Base-by-base conservation (phyloP, 805 yeast species). In the Ogataea degrootiae region DNA sequence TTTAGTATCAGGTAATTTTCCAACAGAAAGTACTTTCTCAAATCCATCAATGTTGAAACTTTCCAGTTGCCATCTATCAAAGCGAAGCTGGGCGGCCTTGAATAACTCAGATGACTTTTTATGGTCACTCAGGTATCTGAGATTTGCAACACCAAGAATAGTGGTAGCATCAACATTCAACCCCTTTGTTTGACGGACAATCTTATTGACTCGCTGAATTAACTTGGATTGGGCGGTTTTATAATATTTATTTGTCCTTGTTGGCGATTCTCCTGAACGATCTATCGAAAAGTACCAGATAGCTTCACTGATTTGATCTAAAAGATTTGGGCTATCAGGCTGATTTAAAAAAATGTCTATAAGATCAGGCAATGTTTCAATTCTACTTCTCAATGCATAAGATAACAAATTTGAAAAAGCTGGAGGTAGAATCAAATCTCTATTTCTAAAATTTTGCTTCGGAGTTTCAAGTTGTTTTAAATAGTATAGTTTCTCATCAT, bases 21-120 rank as follows among this genome's bases (percentile, higher is more conserved):
- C 37, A 16, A 49, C 14, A 2, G 37, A 37, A n/a, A 56, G 23
- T 7, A 60, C 56, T n/a, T 55, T 44, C 21, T 61, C 62, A 45
- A 65, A 65, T 4, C 63, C 63, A 19, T 58, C 63, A n/a, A 65
- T 58, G 43, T 65, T 60, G 42, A 65, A 64, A 29, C 59, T 57
- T 36, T 62, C 60, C 9, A 65, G 45, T 45, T 62, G 61, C 69
- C 69, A 65, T 41, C 54, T 57, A 43, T 65, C 65, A 44, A 65
- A 65, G 42, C 59, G 56, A 23, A 49, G 54, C 42, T 63, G 61
- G 3, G 68, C 68, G 21, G 58, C 55, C 43, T 60, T 56, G 37
- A 57, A 60, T 38, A 61, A 44, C 16, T 46, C 50, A 37, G 49
- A 54, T 2, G 66, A 50, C 42, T 63, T 63, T 8, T 49, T 44